Evolutionary conservation across 441 rosid species (phyloP).

Genomic region (Aleurites moluccanus): DNA sequence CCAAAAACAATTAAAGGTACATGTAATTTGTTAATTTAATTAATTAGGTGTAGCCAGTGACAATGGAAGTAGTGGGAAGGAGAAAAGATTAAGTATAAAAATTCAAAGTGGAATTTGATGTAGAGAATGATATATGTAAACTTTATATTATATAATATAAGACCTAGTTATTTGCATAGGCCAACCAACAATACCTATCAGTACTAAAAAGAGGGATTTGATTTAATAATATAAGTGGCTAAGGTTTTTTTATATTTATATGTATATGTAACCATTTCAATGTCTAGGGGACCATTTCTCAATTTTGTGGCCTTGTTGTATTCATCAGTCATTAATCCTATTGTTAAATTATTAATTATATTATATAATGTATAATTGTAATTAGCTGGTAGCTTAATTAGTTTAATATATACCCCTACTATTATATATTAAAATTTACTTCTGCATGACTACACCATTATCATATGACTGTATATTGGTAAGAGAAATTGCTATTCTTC

Average conservation of each 20-base stretch:
- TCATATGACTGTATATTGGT: too few relatives aligned
- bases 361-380: too few relatives aligned
- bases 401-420: too few relatives aligned
- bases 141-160: background rate
- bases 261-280: background rate
- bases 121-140: background rate
- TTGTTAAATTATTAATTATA: too few relatives aligned
- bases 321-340: background rate
- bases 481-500: too few relatives aligned
- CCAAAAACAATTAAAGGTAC: background rate
- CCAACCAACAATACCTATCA: background rate
- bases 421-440: too few relatives aligned
- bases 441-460: too few relatives aligned
- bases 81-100: background rate
- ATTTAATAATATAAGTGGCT: background rate
- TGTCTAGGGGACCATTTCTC: background rate
- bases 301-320: background rate
- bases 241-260: background rate
- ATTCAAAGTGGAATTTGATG: slow-evolving; percentile 28
- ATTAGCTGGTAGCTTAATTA: too few relatives aligned
- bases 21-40: too few relatives aligned
- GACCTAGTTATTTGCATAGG: background rate
- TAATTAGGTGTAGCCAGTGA: background rate
- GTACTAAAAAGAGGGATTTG: background rate
- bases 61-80: background rate